Evolutionary conservation across 768 basidiomycete species (phyloP).

Genomic region (Nevesoporus exiguus): DNA sequence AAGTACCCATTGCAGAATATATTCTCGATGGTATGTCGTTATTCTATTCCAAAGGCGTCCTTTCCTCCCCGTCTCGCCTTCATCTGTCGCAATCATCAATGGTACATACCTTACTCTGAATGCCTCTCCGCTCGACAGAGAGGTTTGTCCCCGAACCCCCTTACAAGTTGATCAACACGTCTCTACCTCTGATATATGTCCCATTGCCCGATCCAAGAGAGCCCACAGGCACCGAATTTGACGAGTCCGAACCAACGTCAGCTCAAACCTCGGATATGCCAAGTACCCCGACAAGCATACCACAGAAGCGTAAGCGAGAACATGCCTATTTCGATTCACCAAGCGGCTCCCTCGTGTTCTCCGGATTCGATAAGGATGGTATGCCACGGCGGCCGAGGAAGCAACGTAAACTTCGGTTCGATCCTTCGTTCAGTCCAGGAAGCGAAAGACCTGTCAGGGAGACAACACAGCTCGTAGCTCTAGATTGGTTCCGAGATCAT

Average conservation of each 20-base stretch:
- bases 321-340: constrained; percentile 29
- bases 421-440: constrained; percentile 22
- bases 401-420: constrained; percentile 25
- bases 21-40: constrained; percentile 30
- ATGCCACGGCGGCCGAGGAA: constrained; percentile 30
- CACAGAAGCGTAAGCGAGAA: constrained; percentile 29
- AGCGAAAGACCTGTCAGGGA: background rate
- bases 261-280: constrained; percentile 17
- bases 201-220: constrained; percentile 1
- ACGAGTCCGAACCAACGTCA: background rate
- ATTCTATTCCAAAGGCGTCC: background rate
- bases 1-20: constrained; percentile 26
- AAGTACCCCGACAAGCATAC: constrained; percentile 23
- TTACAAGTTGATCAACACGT: constrained; percentile 13
- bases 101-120: constrained; percentile 1
- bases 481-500: constrained; percentile 2
- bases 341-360: constrained; percentile 24
- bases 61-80: background rate
- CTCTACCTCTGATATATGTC: background rate
- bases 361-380: constrained; percentile 30
- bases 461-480: background rate
- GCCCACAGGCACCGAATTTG: background rate
- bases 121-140: constrained; percentile 7
- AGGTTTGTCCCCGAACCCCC: constrained; percentile 17
- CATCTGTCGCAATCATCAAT: background rate